Base-by-base conservation (phyloP, 345 rosid genomes). In the Hibiscus syriacus region DNA sequence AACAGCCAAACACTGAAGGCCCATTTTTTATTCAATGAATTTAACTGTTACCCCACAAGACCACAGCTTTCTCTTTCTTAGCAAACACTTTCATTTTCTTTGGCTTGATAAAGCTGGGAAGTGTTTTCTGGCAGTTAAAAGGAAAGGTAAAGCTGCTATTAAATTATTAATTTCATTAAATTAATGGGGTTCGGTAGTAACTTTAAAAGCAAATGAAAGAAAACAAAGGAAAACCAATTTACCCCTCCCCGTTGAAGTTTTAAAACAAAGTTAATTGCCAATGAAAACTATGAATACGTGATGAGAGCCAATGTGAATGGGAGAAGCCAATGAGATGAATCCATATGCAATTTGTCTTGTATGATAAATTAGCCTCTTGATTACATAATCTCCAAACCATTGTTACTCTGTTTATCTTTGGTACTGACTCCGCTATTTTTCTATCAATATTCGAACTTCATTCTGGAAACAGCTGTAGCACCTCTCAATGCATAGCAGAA, bases 251-350 rank as follows among this genome's bases (percentile, higher is more conserved):
- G 32, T 14, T 38, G 26, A 19, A 26, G 14, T n/a, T 20, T 25
- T 8, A 62, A 17, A 22, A 50, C 13, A 19, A 22, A 6, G 9
- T 22, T 20, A 22, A 30, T 3, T 48, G 27, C 25, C n/a, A 49
- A 30, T n/a, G 27, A 66, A 11, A 5, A 30, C 68, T 45, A 34
- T 48, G 25, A 2, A 46, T 17, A n/a, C 5, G 19, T 17, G 46
- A 36, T 43, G 56, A 52, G 9, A 46, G 46, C 58, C 71, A 74
- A 74, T 71, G 68, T 76, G 80, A 50, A 26, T 66, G n/a, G 49
- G 4, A 32, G 34, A 46, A 27, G 11, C 13, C 29, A 14, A 53
- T 23, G 57, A 53, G 57, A 23, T 23, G 29, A 54, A 11, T 25
- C 17, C 5, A 48, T 26, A 14, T 36, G 41, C 46, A 65, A 62